These are phyloP conservation scores for Trichoderma afroharzianum DNA, from an alignment of 2,329 filamentous ascomycete genomes.

Conservation along the genomic window DNA sequence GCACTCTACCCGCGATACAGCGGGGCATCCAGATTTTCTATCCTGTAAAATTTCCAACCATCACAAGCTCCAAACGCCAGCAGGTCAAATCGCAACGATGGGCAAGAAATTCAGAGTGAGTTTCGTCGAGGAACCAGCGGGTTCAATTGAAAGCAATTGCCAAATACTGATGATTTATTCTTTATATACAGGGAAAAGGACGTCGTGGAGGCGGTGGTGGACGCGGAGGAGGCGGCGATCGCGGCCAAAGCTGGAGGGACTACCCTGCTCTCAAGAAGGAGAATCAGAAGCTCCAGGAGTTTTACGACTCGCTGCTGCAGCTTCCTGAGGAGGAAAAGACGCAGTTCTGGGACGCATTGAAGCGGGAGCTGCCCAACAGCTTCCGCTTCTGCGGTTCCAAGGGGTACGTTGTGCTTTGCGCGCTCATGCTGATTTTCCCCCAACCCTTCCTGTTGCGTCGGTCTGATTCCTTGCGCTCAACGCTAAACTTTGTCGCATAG, in stretches of 20 bases:
- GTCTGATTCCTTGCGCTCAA: not conserved
- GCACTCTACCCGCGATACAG: slow-evolving; percentile 9
- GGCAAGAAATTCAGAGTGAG: slow-evolving; percentile 38
- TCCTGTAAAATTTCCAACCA: slow-evolving; percentile 14
- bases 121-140: not conserved
- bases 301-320: slow-evolving; percentile 76
- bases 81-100: slow-evolving; percentile 29
- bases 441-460: not conserved
- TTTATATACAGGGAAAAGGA: slow-evolving; percentile 32
- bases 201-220: slow-evolving; percentile 35
- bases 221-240: slow-evolving; percentile 29
- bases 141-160: not conserved
- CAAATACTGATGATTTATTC: not conserved
- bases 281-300: slow-evolving; percentile 81
- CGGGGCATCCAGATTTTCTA: slow-evolving; percentile 18
- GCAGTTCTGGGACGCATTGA: slow-evolving; percentile 79
- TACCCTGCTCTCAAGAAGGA: slow-evolving; percentile 58
- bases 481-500: slow-evolving; percentile 39
- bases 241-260: slow-evolving; percentile 32
- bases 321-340: slow-evolving; percentile 74
- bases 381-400: slow-evolving; percentile 97
- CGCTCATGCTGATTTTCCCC: not conserved
- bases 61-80: not conserved
- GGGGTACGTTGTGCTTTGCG: slow-evolving; percentile 51
- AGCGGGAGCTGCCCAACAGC: slow-evolving; percentile 87